These are phyloP conservation scores for barley (Hordeum vulgare) DNA, from an alignment of 176 grass and related monocot species.

Conservation along the genomic window DNA sequence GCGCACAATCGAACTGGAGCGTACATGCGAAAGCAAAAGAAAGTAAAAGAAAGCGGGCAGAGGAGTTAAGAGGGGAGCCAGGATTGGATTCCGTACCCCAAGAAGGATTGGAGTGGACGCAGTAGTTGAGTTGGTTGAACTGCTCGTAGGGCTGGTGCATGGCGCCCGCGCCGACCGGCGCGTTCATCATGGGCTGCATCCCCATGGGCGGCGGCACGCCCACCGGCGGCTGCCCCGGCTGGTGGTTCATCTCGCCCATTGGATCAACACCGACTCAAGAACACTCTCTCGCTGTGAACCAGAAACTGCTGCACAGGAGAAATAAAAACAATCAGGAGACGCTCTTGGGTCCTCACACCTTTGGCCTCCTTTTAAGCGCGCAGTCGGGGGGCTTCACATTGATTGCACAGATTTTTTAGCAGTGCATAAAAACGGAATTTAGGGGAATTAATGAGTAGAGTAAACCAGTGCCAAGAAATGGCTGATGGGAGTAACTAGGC, in stretches of 20 bases:
- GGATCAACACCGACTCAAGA: not conserved
- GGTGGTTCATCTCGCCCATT: constrained; percentile 56
- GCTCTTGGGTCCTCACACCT: not conserved
- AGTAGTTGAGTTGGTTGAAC: constrained; percentile 71
- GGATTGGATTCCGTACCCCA: constrained; percentile 57
- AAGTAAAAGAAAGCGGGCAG: constrained; percentile 2
- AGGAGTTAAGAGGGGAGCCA: not conserved
- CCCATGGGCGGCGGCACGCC: constrained; percentile 26
- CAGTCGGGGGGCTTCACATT: constrained; percentile 1
- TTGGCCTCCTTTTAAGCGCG: not conserved
- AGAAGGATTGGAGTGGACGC: constrained; percentile 87
- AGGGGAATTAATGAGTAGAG: not conserved
- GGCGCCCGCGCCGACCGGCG: constrained; percentile 28
- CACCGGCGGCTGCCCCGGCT: constrained; percentile 18
- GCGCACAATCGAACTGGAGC: not conserved
- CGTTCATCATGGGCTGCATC: constrained; percentile 25
- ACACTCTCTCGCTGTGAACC: not conserved
- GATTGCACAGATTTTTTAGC: constrained; percentile 13
- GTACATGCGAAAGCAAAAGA: not conserved
- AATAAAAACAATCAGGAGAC: constrained; percentile 10
- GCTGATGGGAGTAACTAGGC: not conserved
- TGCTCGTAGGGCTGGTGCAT: constrained; percentile 60
- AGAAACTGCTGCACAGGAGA: constrained; percentile 10
- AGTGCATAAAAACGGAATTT: not conserved
- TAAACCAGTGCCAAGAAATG: not conserved